Base-by-base conservation (phyloP, 768 basidiomycete genomes). In the Rhodotorula diobovata region DNA sequence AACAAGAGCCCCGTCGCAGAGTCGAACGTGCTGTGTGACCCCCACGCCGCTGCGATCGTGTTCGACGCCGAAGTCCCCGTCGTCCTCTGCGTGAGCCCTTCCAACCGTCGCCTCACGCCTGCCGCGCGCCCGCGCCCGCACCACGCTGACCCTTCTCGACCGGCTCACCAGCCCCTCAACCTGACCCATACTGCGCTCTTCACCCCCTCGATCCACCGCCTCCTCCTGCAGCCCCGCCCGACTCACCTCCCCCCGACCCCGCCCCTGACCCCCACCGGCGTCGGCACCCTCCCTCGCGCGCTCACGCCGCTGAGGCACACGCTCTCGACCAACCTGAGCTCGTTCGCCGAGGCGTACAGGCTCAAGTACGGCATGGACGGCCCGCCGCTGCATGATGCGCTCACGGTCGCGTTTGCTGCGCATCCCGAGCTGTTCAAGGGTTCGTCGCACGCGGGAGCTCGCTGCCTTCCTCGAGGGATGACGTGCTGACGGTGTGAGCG, bases 161-260 rank as follows among this genome's bases (percentile, higher is more conserved):
- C 37, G 2, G 20, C 6, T 35, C 34, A 25, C 28, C 67, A 67
- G 66, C 76, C 70, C 1, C 71, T 95, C 75, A 93, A 95, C 77
- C 89, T 93, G 23, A 90, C 92, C 5, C 93, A 94, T 79, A 88
- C 86, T 1, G 90, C 89, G 5, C 89, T 94, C 72, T 88, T 90
- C 54, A 88, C 86, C 6, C 78, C 81, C 76, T 79, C 20, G 80
- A 88, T 88, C 74, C 48, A 50, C 25, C 48, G 48, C 25, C 48
- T 25, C 23, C 48, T 50, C 25, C 48, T 50, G 69, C 80, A 0
- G 80, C 81, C 34, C 82, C 93, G 4, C 84, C 90, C 41, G 76
- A 80, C 39, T 14, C 25, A 69, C 16, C 21, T 57, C 32, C 30
- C 61, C 7, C 51, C 62, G 11, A 28, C 51, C 35, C 55, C 72